Evolutionary conservation across 768 basidiomycete genomes (phyloP).

Genomic region (Macrocybe gigantea): DNA sequence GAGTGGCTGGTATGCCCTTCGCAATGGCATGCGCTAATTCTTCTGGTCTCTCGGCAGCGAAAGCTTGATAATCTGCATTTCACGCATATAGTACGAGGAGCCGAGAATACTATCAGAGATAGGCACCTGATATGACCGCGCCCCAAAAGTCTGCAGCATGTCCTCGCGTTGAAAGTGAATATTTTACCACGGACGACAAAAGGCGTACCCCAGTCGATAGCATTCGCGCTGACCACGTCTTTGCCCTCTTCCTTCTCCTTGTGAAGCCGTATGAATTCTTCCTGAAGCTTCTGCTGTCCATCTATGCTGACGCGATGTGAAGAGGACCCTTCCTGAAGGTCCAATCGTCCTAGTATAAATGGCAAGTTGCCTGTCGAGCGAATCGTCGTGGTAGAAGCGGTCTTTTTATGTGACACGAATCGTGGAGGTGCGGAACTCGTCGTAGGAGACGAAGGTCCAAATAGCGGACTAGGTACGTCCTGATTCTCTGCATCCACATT

Average conservation of each 20-base stretch:
- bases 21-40: conserved; percentile 88
- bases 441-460: conserved; percentile 1
- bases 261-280: conserved; percentile 69
- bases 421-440: conserved; percentile 17
- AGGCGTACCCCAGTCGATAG: conserved; percentile 74
- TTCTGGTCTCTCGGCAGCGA: conserved; percentile 74
- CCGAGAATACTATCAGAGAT: background rate
- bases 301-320: conserved; percentile 47
- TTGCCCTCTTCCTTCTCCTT: conserved; percentile 43
- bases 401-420: conserved; percentile 48
- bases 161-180: background rate
- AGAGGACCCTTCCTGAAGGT: conserved; percentile 39
- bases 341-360: conserved; percentile 50
- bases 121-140: conserved; percentile 75
- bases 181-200: background rate
- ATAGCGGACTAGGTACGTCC: conserved; percentile 10
- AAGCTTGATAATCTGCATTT: conserved; percentile 74
- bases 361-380: conserved; percentile 45
- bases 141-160: conserved; percentile 85
- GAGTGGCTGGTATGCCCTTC: conserved; percentile 78
- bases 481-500: conserved; percentile 10
- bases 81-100: background rate
- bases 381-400: conserved; percentile 55
- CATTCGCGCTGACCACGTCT: conserved; percentile 28
- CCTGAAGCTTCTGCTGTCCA: conserved; percentile 66